Base-by-base conservation (phyloP, 208 protist species). In the Strigomonas culicis region DNA sequence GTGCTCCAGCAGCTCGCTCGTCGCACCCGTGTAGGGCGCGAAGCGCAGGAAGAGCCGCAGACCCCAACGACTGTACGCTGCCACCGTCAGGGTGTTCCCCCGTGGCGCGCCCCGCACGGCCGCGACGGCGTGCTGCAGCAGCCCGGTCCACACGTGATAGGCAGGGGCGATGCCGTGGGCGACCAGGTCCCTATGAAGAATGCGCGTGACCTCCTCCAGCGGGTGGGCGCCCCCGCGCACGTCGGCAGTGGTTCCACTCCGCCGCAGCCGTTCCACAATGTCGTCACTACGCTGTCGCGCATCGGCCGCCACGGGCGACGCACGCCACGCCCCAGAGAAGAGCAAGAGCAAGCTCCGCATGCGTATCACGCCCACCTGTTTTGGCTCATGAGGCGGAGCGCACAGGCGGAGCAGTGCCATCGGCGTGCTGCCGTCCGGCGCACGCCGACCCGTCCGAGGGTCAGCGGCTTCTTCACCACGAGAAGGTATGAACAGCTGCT, bases 21-120 rank as follows among this genome's bases (percentile, higher is more conserved):
- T 66, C 13, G 74, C 63, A 43, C 50, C 41, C 1, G 39, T 66
- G 15, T 65, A 70, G 19, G 73, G 73, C 17, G 73, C 66, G 56
- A 70, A 57, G 3, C 25, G 58, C 0, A 31, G 15, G 59, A 78
- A 78, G 13, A 74, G n/a, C 2, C 66, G 34, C 17, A 72, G 51
- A 13, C 27, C 67, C n/a, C 39, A 44, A 13, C 44, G 55, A 52
- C 59, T 24, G 57, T 60, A 15, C 39, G 39, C 15, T 15, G 10
- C 3, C 10, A 15, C 13, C 39, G 39, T 4, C 39, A 17, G 3
- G 8, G 8, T 17, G 39, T 19, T 1, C 39, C 19, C 8, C 39
- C 19, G 39, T 19, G 8, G 39, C 19, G 39, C 39, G 11, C 19
- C 39, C 1, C 39, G 39, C 39, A 44, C 39, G 10, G 39, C 39